Percentiles rank a stretch among this genome's conserved stretches.
Evolutionary conservation across 2,329 filamentous ascomycete species (phyloP).

Genomic region (Exophiala dermatitidis): DNA sequence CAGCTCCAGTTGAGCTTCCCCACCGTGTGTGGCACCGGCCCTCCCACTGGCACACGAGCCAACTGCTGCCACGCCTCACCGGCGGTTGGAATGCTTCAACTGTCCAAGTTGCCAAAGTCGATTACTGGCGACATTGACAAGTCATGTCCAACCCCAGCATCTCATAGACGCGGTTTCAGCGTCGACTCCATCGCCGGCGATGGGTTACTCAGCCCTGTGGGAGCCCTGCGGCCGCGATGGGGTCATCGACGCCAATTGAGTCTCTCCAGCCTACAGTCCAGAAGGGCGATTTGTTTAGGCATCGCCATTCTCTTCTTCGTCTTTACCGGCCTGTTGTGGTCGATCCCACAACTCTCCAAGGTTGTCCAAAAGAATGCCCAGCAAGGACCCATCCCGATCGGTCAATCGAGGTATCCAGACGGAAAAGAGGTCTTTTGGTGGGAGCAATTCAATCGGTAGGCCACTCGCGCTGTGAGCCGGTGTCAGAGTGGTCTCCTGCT

Average conservation of each 20-base stretch:
- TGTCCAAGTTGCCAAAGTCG: slow-evolving; percentile 7
- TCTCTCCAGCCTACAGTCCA: slow-evolving; percentile 13
- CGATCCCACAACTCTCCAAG: not conserved
- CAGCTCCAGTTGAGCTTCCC: too few relatives aligned
- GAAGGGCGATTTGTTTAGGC: slow-evolving; percentile 16
- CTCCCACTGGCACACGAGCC: not conserved
- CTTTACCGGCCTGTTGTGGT: slow-evolving; percentile 12
- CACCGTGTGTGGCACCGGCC: too few relatives aligned
- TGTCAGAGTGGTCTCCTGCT: not conserved
- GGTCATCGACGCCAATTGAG: slow-evolving; percentile 14
- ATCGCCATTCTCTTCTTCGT: slow-evolving; percentile 14
- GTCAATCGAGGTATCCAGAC: slow-evolving; percentile 14
- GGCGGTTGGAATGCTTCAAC: slow-evolving; percentile 11
- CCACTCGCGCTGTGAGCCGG: not conserved
- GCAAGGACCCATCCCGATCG: slow-evolving; percentile 20
- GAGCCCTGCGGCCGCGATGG: slow-evolving; percentile 8
- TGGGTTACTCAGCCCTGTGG: slow-evolving; percentile 12
- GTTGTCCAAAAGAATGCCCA: slow-evolving; percentile 1
- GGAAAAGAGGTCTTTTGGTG: slow-evolving; percentile 27
- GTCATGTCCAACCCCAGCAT: not conserved
- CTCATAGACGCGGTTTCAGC: slow-evolving; percentile 10
- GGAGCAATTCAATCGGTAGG: slow-evolving; percentile 25
- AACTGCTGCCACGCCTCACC: not conserved
- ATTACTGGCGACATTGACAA: slow-evolving; percentile 10
- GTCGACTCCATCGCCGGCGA: slow-evolving; percentile 8